These are phyloP conservation scores for Sparassis latifolia DNA, from an alignment of 1,284 basidiomycete genomes.

Conservation along the genomic window DNA sequence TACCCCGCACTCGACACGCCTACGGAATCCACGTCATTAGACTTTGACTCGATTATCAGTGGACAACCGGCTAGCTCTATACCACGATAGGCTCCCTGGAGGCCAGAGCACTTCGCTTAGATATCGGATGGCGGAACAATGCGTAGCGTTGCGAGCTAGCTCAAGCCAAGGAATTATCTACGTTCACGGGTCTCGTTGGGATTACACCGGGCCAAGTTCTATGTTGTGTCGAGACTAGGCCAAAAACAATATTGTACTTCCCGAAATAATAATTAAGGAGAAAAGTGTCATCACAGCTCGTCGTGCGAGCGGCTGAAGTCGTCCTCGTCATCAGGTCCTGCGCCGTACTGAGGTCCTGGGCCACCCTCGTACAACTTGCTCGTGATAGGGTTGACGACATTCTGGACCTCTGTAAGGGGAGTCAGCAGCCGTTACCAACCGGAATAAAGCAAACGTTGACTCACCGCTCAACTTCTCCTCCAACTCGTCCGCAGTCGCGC, in stretches of 20 bases:
- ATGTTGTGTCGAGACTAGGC: neutral
- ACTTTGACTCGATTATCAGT: too few relatives aligned
- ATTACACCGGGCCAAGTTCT: too few relatives aligned
- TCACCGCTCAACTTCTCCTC: conserved; percentile 81
- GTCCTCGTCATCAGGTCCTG: conserved; percentile 41
- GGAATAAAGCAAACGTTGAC: conserved; percentile 8
- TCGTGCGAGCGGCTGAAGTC: conserved; percentile 58
- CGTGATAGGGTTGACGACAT: conserved; percentile 57
- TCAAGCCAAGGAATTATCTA: too few relatives aligned
- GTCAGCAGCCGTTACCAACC: conserved; percentile 5
- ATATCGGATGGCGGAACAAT: too few relatives aligned
- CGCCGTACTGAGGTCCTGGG: conserved; percentile 15
- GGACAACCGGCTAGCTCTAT: too few relatives aligned
- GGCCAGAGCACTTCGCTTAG: too few relatives aligned
- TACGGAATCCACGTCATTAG: too few relatives aligned
- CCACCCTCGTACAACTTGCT: conserved; percentile 68
- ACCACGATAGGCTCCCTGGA: too few relatives aligned
- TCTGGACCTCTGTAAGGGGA: conserved; percentile 43
- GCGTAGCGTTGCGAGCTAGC: too few relatives aligned
- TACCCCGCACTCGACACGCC: too few relatives aligned
- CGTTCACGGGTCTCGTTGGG: too few relatives aligned
- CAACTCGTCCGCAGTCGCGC: conserved; percentile 79
- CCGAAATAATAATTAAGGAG: neutral
- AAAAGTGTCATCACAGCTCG: conserved; percentile 43
- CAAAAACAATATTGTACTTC: conserved; percentile 6